Conservation (phyloP, 2,329 filamentous ascomycete genomes). For the Xylariales sp. region DNA sequence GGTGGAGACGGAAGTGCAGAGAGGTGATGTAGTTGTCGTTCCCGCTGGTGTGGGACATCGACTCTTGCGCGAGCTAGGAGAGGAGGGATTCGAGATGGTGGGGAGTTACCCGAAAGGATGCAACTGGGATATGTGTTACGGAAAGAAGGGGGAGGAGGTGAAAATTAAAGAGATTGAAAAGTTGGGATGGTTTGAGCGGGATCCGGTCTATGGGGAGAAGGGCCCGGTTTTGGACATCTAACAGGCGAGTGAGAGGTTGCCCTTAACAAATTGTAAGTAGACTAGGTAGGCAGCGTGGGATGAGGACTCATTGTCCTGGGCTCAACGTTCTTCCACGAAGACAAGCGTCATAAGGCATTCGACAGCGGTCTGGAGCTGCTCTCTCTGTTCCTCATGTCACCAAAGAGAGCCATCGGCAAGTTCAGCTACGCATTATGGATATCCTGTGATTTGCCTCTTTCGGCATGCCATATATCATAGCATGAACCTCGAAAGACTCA, state of each 20-base stretch:
- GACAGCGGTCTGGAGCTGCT: too few relatives aligned
- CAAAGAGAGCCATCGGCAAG: too few relatives aligned
- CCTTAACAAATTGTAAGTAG: neutral
- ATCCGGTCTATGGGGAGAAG: constrained; percentile 3
- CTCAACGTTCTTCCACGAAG: too few relatives aligned
- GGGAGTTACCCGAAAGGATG: constrained; percentile 56
- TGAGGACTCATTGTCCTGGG: too few relatives aligned
- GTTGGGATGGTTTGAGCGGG: neutral
- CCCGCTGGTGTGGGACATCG: constrained; percentile 62
- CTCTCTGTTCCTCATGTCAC: too few relatives aligned
- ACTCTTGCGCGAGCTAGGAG: constrained; percentile 47
- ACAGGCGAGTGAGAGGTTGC: neutral
- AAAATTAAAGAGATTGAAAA: constrained; percentile 23
- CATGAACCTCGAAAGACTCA: too few relatives aligned
- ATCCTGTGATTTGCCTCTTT: too few relatives aligned
- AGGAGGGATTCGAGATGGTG: constrained; percentile 57
- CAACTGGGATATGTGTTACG: constrained; percentile 71
- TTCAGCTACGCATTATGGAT: too few relatives aligned
- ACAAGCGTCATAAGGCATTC: too few relatives aligned
- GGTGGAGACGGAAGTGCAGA: constrained; percentile 50
- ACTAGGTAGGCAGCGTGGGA: too few relatives aligned
- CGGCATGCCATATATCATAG: too few relatives aligned
- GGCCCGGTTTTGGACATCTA: constrained; percentile 2
- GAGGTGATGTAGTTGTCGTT: constrained; percentile 57
- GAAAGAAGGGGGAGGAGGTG: constrained; percentile 48